These are phyloP conservation scores for Seiridium unicorne DNA, from an alignment of 2,329 filamentous ascomycete species.

Conservation along the genomic window DNA sequence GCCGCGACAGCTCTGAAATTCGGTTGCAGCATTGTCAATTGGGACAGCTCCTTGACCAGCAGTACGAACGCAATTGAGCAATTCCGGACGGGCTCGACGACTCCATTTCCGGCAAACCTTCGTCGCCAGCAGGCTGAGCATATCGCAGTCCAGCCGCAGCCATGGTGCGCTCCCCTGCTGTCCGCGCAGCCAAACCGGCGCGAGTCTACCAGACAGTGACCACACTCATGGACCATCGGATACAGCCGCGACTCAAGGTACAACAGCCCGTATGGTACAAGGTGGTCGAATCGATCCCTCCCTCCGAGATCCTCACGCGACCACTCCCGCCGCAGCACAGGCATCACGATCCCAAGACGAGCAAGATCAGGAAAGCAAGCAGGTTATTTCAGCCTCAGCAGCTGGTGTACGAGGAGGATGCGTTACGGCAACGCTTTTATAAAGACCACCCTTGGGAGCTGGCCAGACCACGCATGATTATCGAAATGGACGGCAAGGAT, in stretches of 20 bases:
- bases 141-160: constrained; percentile 11
- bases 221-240: constrained; percentile 32
- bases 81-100: background rate
- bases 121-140: constrained; percentile 5
- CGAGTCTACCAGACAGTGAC: constrained; percentile 43
- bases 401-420: constrained; percentile 81
- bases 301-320: constrained; percentile 56
- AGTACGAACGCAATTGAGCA: background rate
- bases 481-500: constrained; percentile 86
- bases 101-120: background rate
- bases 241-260: constrained; percentile 23
- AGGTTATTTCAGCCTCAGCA: constrained; percentile 77
- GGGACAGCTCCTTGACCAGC: background rate
- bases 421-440: constrained; percentile 78
- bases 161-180: constrained; percentile 28
- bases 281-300: constrained; percentile 52
- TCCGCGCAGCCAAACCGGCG: constrained; percentile 33
- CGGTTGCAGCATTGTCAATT: background rate
- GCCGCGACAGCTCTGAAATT: background rate
- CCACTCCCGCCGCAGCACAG: constrained; percentile 48
- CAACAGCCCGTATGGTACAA: constrained; percentile 47
- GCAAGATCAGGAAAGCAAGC: constrained; percentile 62
- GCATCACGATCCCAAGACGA: constrained; percentile 40
- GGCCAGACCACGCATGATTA: constrained; percentile 78
- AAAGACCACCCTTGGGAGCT: constrained; percentile 96